Base-by-base conservation (phyloP, 768 basidiomycete genomes). In the Pholiota molesta region DNA sequence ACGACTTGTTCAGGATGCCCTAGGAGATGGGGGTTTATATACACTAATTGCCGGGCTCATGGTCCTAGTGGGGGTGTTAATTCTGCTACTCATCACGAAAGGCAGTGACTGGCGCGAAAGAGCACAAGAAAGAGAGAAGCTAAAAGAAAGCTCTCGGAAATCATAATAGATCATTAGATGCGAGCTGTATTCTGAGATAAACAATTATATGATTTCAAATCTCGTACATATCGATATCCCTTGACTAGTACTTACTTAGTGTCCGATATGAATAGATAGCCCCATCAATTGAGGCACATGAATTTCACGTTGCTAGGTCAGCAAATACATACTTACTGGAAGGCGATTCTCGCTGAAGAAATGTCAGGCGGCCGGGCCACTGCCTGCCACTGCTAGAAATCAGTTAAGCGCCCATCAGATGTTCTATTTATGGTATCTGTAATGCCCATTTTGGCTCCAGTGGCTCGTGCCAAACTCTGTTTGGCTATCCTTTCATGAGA, bases 31-130 rank as follows among this genome's bases (percentile, higher is more conserved):
- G 6, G 57, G 57, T 8, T 39, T 58, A 19, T 58, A 58, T 17
- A 58, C 57, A 26, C 31, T 58, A 23, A 58, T 58, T n/a, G 57
- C 57, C 2, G 57, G 57, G 3, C n/a, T 58, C 17, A 58, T 58
- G 57, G 28, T 51, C 21, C 9, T 58, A n/a, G 57, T 58, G 9
- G 57, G 33, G 2, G 19, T 45, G 13, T 26, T 58, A 9, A 26
- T 58, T 28, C 47, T 58, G 19, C 45, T 58, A 21, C 31, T 58
- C 13, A 58, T 58, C 1, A 8, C 31, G 3, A 58, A 58, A 49
- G 57, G 57, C 9, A 58, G 45, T 28, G 21, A 23, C 4, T 58
- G 57, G 57, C 45, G 57, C 11, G 57, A 58, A 26, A 45, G 39
- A 17, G 42, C 45, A 31, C 17, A 54, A 23, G 28, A 47, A 40